A percentile compares a stretch with the other conserved stretches of the same genome.
Conservation (phyloP, 371 early-diverging fungal species). For the Lichtheimia hyalospora region DNA sequence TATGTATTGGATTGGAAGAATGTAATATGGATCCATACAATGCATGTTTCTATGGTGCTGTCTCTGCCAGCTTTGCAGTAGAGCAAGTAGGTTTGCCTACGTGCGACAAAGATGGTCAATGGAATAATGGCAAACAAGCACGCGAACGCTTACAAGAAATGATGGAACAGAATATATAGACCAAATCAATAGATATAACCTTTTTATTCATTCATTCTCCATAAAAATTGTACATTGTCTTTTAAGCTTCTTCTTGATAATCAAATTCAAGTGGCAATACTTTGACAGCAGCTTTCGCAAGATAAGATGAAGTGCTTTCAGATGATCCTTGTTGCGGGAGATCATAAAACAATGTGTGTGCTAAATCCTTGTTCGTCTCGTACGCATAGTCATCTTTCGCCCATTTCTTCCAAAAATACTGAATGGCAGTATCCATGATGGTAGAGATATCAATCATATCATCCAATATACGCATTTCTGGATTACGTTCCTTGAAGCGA, state of each 20-base stretch:
- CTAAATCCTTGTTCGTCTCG: slow-evolving; percentile 64
- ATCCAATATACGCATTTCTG: slow-evolving; percentile 54
- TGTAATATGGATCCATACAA: slow-evolving; percentile 25
- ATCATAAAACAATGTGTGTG: slow-evolving; percentile 79
- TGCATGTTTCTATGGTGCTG: slow-evolving; percentile 38
- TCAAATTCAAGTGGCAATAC: slow-evolving; percentile 24
- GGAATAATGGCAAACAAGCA: slow-evolving; percentile 35
- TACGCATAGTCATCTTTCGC: slow-evolving; percentile 42
- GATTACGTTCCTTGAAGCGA: slow-evolving; percentile 60
- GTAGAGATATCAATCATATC: slow-evolving; percentile 58
- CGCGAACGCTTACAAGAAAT: slow-evolving; percentile 16
- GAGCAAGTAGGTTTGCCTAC: slow-evolving; percentile 48
- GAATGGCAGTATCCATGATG: slow-evolving; percentile 68
- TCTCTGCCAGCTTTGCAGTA: slow-evolving; percentile 42
- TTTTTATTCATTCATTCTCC: background rate
- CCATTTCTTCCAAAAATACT: slow-evolving; percentile 72
- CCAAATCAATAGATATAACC: background rate
- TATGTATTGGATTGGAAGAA: slow-evolving; percentile 29
- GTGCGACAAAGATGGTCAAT: slow-evolving; percentile 7
- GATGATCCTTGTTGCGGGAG: slow-evolving; percentile 63
- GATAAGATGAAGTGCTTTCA: slow-evolving; percentile 72
- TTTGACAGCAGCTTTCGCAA: slow-evolving; percentile 42
- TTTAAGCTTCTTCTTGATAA: slow-evolving; percentile 4
- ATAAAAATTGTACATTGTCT: background rate
- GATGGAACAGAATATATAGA: background rate